Evolutionary conservation across 202 grass and related monocot genomes (phyloP).

Genomic region (Saccharum hybrid): DNA sequence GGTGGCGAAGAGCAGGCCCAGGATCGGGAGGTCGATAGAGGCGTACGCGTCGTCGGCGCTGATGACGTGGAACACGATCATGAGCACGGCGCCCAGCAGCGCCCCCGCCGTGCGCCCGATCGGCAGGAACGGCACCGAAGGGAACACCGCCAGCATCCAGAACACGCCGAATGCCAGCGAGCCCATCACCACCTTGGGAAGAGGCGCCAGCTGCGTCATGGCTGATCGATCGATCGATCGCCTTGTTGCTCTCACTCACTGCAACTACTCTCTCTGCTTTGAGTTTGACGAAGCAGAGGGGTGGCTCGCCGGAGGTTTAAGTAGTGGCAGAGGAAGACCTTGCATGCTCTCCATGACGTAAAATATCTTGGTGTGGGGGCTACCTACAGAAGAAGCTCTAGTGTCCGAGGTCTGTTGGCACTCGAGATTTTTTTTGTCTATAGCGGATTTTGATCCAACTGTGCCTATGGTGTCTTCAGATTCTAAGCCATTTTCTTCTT

Average conservation of each 20-base stretch:
- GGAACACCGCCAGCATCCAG: constrained; percentile 90
- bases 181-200: constrained; percentile 62
- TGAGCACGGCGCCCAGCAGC: constrained; percentile 82
- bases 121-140: constrained; percentile 88
- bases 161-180: constrained; percentile 58
- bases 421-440: too few species aligned
- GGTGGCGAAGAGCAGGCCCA: constrained; percentile 91
- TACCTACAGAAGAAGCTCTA: not conserved
- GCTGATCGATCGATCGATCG: not conserved
- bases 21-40: constrained; percentile 90
- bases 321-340: constrained; percentile 23
- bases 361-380: constrained; percentile 27
- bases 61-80: constrained; percentile 94
- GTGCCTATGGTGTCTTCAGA: too few species aligned
- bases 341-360: constrained; percentile 9
- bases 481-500: too few species aligned
- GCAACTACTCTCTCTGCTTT: not conserved
- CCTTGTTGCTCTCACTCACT: too few species aligned
- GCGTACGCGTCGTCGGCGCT: constrained; percentile 75
- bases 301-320: constrained; percentile 36
- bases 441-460: too few species aligned
- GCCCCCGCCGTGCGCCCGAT: constrained; percentile 89
- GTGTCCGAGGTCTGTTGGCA: too few species aligned
- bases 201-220: constrained; percentile 64
- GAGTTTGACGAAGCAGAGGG: constrained; percentile 14